Evolutionary conservation across 1,139 yeast genomes (phyloP).

Genomic region (Saccharomyces hybrid): DNA sequence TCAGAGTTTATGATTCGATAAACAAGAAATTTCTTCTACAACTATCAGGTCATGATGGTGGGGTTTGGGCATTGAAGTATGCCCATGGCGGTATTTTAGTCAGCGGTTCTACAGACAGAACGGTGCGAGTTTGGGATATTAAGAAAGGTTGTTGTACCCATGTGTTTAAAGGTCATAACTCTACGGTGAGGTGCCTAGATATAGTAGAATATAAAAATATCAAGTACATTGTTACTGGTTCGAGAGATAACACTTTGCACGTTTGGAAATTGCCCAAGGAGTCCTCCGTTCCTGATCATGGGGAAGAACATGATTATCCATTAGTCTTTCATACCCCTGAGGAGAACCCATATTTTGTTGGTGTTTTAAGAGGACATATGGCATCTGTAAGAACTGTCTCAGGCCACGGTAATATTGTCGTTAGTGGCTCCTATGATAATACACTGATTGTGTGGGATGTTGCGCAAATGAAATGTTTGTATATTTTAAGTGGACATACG

Average conservation of each 20-base stretch:
- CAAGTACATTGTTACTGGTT: conserved; percentile 73
- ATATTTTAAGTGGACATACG: conserved; percentile 72
- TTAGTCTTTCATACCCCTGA: conserved; percentile 36
- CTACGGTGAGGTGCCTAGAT: conserved; percentile 87
- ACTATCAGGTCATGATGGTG: conserved; percentile 87
- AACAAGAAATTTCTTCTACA: conserved; percentile 62
- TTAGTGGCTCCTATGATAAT: conserved; percentile 87
- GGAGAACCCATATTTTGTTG: conserved; percentile 64
- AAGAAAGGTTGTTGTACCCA: conserved; percentile 45
- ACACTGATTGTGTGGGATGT: conserved; percentile 92
- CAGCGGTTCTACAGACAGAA: conserved; percentile 86
- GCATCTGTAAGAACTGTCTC: conserved; percentile 83
- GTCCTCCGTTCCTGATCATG: conserved; percentile 18
- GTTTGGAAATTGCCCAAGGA: conserved; percentile 82
- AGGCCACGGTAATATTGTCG: conserved; percentile 74
- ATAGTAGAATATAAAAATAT: conserved; percentile 57
- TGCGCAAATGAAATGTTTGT: conserved; percentile 61
- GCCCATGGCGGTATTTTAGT: conserved; percentile 49
- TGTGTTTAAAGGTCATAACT: conserved; percentile 81
- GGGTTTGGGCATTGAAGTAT: conserved; percentile 96
- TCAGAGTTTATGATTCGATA: conserved; percentile 70
- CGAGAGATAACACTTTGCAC: conserved; percentile 81
- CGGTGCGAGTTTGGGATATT: conserved; percentile 87
- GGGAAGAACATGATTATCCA: conserved; percentile 27
- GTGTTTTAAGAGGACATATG: conserved; percentile 73